Percentiles rank a stretch among this genome's conserved stretches.
phyloP scores from a whole-genome alignment of 768 basidiomycete species.

The Cystofilobasidium macerans region DNA sequence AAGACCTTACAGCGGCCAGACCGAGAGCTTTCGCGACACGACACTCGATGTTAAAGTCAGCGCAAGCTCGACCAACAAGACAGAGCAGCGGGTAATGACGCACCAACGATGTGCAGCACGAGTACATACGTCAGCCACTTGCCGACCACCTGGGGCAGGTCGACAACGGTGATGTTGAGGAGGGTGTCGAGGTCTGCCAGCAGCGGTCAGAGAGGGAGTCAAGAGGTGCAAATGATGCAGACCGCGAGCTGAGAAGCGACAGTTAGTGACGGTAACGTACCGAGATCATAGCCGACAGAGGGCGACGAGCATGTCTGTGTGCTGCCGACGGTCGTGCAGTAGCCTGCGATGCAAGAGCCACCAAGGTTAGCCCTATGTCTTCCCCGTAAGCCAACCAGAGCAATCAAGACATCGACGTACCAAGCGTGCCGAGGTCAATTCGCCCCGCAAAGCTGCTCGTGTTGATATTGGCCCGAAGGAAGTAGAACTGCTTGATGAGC shows the following conservation, averaged over 20 bases:
- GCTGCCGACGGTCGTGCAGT: conserved; percentile 47
- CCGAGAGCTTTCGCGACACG: conserved; percentile 14
- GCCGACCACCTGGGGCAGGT: conserved; percentile 70
- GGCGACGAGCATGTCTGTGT: conserved; percentile 60
- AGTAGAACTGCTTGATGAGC: conserved; percentile 74
- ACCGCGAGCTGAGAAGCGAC: neutral
- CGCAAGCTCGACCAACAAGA: neutral
- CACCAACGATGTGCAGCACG: conserved; percentile 73
- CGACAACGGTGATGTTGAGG: conserved; percentile 54
- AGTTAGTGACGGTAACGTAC: conserved; percentile 44
- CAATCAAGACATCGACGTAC: too few species aligned
- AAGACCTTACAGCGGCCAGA: neutral
- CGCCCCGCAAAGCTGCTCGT: conserved; percentile 19
- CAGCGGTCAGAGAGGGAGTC: neutral
- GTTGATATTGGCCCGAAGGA: conserved; percentile 47
- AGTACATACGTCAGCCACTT: conserved; percentile 95
- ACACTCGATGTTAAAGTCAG: neutral
- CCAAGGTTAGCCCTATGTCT: too few species aligned
- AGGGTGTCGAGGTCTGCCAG: conserved; percentile 65
- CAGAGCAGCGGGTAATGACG: neutral
- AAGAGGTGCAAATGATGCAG: conserved; percentile 3
- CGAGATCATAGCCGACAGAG: conserved; percentile 72
- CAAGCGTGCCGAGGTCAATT: conserved; percentile 69
- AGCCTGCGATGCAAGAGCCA: conserved; percentile 42
- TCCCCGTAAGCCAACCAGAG: too few species aligned